phyloP scores from a whole-genome alignment of 2,329 filamentous ascomycete genomes.

The Aureobasidium namibiae region DNA sequence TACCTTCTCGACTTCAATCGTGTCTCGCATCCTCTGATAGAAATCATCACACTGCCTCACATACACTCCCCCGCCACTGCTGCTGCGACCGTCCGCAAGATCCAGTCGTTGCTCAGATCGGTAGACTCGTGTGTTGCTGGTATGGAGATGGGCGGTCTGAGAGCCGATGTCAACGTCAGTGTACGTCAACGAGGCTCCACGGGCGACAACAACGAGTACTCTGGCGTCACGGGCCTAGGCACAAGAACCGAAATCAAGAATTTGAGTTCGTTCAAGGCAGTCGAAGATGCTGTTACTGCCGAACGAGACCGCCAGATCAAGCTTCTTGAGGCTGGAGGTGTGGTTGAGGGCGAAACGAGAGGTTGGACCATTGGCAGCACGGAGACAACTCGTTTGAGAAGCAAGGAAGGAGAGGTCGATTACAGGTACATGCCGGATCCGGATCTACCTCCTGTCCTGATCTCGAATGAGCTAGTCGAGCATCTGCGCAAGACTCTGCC shows the following conservation, averaged over 20 bases:
- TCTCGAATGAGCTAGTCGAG: conserved; percentile 60
- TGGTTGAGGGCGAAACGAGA: conserved; percentile 76
- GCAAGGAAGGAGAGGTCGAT: conserved; percentile 94
- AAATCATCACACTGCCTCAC: conserved; percentile 87
- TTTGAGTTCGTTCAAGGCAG: conserved; percentile 83
- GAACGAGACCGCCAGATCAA: conserved; percentile 83
- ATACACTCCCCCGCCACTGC: conserved; percentile 83
- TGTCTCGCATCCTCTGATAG: conserved; percentile 81
- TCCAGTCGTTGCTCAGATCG: conserved; percentile 69
- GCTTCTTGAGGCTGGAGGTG: conserved; percentile 66
- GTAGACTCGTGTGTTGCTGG: conserved; percentile 82
- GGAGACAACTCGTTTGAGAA: conserved; percentile 71
- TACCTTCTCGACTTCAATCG: conserved; percentile 91
- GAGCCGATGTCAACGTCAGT: conserved; percentile 94
- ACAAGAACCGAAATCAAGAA: conserved; percentile 97
- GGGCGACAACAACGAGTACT: conserved; percentile 40
- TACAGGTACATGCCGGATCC: conserved; percentile 98
- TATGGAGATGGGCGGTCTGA: conserved; percentile 85
- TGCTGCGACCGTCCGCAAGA: conserved; percentile 78
- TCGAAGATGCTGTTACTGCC: conserved; percentile 88
- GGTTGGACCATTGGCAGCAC: conserved; percentile 84
- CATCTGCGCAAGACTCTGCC: conserved; percentile 58
- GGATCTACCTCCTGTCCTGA: conserved; percentile 71
- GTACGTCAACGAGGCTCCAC: conserved; percentile 50
- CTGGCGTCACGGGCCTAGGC: conserved; percentile 58